Evolutionary conservation across 345 rosid genomes (phyloP), one percentile per base, ranked within the genome.

Genomic region (Diplotaxis tenuifolia): DNA sequence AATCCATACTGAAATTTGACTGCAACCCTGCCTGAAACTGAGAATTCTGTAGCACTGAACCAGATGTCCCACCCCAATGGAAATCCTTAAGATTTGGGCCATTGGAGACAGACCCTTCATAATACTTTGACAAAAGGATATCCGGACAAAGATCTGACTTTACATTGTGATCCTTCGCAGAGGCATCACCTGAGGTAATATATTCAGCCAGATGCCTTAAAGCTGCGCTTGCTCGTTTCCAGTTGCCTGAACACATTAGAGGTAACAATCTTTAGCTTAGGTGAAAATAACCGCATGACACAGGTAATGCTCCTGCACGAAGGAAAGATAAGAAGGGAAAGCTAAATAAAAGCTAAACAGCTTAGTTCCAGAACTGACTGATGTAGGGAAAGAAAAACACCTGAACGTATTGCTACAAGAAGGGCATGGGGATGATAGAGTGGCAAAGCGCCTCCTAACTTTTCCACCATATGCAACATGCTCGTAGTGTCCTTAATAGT

Each of bases 221-320:
- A 72, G 96, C 87, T 67, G 70, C 80, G 74, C 75, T 83, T 70
- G 97, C 97, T 73, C 96, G 92, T 77, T 85, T 91, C 97, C 97
- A 89, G 70, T 86, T 86, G 57, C 98, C 98, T 93, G 79, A 79
- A 82, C 75, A 87, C 75, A 84, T 82, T 77, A 70, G 78, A 82
- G 74, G 65, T 79, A 56, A 74, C 54, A 81, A 62, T 70, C 68
- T 80, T 78, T 75, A 77, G 80, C 72, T 53, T 68, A 60, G 65
- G 70, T 65, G 72, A 74, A 32, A 79, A 73, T 61, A 78, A 74
- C 61, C 67, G 32, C 72, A 50, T 45, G 73, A 78, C 56, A 50
- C 63, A 79, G 59, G 52, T 27, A 58, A 60, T 25, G 77, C 63
- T 45, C 69, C 52, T 77, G 80, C 80, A 77, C 57, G 68, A 66